Evolutionary conservation across 2,329 filamentous ascomycete species (phyloP).

Genomic region (Pestalotiopsis sp.): DNA sequence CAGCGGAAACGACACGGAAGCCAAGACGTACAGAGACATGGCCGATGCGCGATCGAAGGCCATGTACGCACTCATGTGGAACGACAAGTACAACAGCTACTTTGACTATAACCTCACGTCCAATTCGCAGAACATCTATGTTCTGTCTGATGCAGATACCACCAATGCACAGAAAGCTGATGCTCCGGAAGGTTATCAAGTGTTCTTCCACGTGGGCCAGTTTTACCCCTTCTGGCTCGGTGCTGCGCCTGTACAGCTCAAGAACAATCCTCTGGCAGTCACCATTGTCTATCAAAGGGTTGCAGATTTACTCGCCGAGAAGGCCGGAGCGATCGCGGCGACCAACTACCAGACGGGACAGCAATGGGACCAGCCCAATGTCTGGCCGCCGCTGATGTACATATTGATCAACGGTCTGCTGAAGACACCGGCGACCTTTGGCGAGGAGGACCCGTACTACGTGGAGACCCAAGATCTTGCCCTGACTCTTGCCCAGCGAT

Average conservation of each 20-base stretch:
- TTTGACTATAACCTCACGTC: conserved; percentile 72
- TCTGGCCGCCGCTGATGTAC: conserved; percentile 71
- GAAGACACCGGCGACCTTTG: conserved; percentile 60
- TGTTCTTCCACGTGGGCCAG: conserved; percentile 61
- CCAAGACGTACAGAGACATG: conserved; percentile 49
- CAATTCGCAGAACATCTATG: conserved; percentile 55
- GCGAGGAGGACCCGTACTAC: conserved; percentile 55
- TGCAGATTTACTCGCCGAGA: conserved; percentile 50
- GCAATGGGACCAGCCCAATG: conserved; percentile 73
- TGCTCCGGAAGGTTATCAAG: conserved; percentile 57
- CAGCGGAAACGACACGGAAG: conserved; percentile 52
- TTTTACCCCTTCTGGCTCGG: conserved; percentile 73
- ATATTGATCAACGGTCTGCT: conserved; percentile 64
- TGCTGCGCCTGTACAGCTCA: conserved; percentile 59
- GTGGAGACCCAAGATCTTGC: conserved; percentile 57
- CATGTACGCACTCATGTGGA: conserved; percentile 68
- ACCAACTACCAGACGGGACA: conserved; percentile 64
- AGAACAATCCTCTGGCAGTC: conserved; percentile 61
- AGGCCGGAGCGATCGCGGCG: conserved; percentile 61
- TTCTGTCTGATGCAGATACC: conserved; percentile 50
- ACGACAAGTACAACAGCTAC: conserved; percentile 62
- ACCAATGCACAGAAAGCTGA: conserved; percentile 41
- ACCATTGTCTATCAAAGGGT: conserved; percentile 57
- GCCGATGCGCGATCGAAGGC: conserved; percentile 60
- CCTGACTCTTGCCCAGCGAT: conserved; percentile 63